phyloP scores from a whole-genome alignment of 352 stramenopile genomes.

The Phytophthora cryptogea region DNA sequence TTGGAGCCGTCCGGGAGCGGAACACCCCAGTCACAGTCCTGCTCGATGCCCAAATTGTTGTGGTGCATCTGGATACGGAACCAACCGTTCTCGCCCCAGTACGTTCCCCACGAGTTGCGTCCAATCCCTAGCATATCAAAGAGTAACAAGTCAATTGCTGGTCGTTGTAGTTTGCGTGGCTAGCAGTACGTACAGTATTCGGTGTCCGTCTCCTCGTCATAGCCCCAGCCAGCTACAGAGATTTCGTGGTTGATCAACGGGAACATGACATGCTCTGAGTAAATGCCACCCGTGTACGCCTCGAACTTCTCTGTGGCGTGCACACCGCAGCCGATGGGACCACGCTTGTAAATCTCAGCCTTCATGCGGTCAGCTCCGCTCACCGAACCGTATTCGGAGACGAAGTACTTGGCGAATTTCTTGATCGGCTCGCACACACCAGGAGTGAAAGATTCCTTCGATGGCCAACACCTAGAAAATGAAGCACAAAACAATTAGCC shows the following conservation, averaged over 20 bases:
- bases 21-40: constrained; percentile 90
- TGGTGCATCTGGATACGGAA: constrained; percentile 91
- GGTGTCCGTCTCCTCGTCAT: constrained; percentile 81
- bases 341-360: constrained; percentile 91
- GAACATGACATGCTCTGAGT: constrained; percentile 83
- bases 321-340: constrained; percentile 89
- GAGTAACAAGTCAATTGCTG: constrained; percentile 4
- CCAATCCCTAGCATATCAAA: constrained; percentile 65
- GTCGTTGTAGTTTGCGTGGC: not conserved
- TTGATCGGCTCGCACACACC: constrained; percentile 85
- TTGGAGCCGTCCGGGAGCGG: constrained; percentile 82
- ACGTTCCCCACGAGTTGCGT: constrained; percentile 92
- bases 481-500: constrained; percentile 5
- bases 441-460: constrained; percentile 86
- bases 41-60: constrained; percentile 90
- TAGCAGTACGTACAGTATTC: constrained; percentile 81
- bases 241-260: constrained; percentile 91
- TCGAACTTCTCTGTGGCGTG: constrained; percentile 88
- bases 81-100: constrained; percentile 94
- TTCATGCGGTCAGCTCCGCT: constrained; percentile 90
- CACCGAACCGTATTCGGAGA: constrained; percentile 90
- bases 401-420: constrained; percentile 89
- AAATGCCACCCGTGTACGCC: constrained; percentile 80
- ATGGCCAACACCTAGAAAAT: constrained; percentile 73
- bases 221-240: constrained; percentile 88